Evolutionary conservation across 202 grass and related monocot genomes (phyloP).

Genomic region (Saccharum hybrid): DNA sequence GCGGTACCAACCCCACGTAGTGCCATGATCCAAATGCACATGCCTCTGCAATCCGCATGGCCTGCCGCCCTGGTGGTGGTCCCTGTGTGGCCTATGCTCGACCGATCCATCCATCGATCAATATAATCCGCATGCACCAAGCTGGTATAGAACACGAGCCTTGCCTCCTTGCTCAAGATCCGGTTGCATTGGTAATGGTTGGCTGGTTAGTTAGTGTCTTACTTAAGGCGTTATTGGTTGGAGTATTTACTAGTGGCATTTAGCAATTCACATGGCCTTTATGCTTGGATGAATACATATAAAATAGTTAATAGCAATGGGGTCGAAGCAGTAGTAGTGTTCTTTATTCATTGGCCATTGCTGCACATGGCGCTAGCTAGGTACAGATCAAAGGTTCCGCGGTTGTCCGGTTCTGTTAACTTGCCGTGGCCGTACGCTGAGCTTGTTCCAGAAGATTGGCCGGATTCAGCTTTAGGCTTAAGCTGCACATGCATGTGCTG

Average conservation of each 20-base stretch:
- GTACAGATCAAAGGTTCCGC: slow-evolving; percentile 5
- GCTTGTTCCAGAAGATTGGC: not conserved
- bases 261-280: not conserved
- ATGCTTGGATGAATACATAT: not conserved
- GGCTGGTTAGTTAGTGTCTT: not conserved
- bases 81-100: not conserved
- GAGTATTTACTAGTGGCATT: too few species aligned
- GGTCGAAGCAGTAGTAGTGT: not conserved
- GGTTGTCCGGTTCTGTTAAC: not conserved
- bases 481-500: not conserved
- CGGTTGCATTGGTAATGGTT: not conserved
- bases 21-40: slow-evolving; percentile 47
- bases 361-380: slow-evolving; percentile 44
- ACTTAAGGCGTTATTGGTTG: too few species aligned
- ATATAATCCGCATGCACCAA: not conserved
- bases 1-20: slow-evolving; percentile 31
- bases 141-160: slow-evolving; percentile 23
- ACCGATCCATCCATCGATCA: too few species aligned
- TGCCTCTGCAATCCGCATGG: not conserved
- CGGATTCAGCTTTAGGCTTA: not conserved
- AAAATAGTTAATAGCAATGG: not conserved
- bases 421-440: not conserved
- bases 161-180: not conserved
- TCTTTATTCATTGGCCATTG: slow-evolving; percentile 11
- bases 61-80: not conserved